Evolutionary conservation across 163 green algal genomes (phyloP).

Genomic region (Trebouxia gelatinosa): DNA sequence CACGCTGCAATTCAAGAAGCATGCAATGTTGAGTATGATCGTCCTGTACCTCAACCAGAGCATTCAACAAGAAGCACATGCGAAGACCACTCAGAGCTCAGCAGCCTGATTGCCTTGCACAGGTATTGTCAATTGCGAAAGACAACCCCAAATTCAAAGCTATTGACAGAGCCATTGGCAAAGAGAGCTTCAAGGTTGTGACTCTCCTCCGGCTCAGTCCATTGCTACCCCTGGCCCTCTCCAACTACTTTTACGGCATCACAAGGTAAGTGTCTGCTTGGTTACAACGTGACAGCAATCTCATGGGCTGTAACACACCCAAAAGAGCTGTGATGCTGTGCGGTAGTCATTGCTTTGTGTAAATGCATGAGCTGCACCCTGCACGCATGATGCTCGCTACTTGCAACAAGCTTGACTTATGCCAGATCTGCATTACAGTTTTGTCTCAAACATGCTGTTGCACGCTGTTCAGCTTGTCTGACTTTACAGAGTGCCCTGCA

Average conservation of each 20-base stretch:
- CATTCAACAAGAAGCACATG: too few species aligned
- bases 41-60: too few species aligned
- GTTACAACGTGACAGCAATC: neutral
- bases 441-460: neutral
- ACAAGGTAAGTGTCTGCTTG: too few species aligned
- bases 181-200: constrained; percentile 87
- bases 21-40: neutral
- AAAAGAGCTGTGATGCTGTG: neutral
- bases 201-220: constrained; percentile 88
- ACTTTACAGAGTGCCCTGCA: constrained; percentile 51
- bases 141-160: constrained; percentile 81
- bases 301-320: neutral
- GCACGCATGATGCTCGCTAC: neutral
- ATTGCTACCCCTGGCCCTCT: constrained; percentile 55
- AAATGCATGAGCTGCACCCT: too few species aligned
- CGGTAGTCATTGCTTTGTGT: neutral
- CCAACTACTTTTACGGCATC: constrained; percentile 80
- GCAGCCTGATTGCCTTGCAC: neutral
- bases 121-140: constrained; percentile 52
- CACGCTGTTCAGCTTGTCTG: neutral
- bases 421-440: neutral
- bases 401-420: neutral
- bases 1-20: neutral
- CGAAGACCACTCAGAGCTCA: too few species aligned
- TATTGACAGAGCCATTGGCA: constrained; percentile 87